Conservation (phyloP, 2,329 filamentous ascomycete species). For the Cladophialophora exuberans region DNA sequence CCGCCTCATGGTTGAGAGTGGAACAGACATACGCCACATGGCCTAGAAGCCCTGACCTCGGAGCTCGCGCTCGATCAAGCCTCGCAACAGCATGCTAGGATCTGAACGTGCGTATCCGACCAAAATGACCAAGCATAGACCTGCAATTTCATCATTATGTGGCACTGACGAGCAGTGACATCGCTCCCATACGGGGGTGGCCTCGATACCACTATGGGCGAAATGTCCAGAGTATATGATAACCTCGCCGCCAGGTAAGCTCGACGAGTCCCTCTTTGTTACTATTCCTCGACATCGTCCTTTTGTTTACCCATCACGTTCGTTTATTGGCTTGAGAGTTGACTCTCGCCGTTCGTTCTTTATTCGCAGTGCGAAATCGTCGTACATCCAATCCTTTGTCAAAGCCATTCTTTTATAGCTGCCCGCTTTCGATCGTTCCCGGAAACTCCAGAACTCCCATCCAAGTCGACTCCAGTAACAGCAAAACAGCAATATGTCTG, state of each 20-base stretch:
- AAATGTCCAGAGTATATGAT: too few species aligned
- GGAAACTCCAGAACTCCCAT: conserved; percentile 8
- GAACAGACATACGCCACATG: conserved; percentile 12
- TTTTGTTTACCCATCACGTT: conserved; percentile 25
- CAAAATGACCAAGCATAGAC: conserved; percentile 6
- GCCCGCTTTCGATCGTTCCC: conserved; percentile 17
- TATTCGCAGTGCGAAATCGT: conserved; percentile 28
- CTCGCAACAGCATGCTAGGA: background rate
- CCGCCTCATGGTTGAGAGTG: conserved; percentile 11
- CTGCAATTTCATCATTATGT: conserved; percentile 23
- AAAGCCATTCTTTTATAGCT: conserved; percentile 20
- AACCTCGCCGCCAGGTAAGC: conserved; percentile 1
- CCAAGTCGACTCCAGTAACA: background rate
- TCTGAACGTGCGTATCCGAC: conserved; percentile 2
- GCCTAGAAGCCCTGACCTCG: background rate
- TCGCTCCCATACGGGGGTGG: too few species aligned
- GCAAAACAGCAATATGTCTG: conserved; percentile 21
- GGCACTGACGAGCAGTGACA: background rate
- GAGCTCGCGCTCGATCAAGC: conserved; percentile 7
- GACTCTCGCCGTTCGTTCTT: conserved; percentile 31
- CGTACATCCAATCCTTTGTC: conserved; percentile 29
- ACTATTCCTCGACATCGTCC: conserved; percentile 18
- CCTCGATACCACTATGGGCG: too few species aligned
- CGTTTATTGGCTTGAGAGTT: conserved; percentile 29
- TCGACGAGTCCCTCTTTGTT: conserved; percentile 6